Evolutionary conservation across 2,329 filamentous ascomycete genomes (phyloP).

Genomic region (Talaromyces albobiverticillius): DNA sequence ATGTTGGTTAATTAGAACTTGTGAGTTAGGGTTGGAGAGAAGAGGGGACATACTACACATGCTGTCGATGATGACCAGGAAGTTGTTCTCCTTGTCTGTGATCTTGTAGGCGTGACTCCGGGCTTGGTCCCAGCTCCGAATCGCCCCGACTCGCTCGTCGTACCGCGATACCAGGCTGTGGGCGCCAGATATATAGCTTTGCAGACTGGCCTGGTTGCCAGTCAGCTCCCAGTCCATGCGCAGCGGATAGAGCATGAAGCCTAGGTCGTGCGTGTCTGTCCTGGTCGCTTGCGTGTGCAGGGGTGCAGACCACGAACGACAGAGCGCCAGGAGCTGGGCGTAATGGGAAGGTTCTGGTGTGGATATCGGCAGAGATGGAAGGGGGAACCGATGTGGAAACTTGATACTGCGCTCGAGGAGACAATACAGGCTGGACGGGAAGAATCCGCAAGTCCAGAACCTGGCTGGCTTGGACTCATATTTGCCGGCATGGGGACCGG

Average conservation of each 20-base stretch:
- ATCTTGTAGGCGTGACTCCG: conserved; percentile 27
- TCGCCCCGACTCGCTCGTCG: conserved; percentile 36
- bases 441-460: conserved; percentile 27
- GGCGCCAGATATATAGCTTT: conserved; percentile 17
- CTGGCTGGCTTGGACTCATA: conserved; percentile 15
- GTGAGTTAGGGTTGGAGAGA: neutral
- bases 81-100: conserved; percentile 25
- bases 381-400: neutral
- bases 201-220: conserved; percentile 13
- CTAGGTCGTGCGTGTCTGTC: conserved; percentile 55
- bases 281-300: conserved; percentile 25
- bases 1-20: neutral
- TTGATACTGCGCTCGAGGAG: conserved; percentile 17
- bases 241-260: conserved; percentile 52
- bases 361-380: neutral
- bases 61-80: conserved; percentile 44
- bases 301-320: conserved; percentile 17
- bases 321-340: conserved; percentile 13
- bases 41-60: conserved; percentile 21
- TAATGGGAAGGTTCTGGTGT: neutral
- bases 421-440: conserved; percentile 18
- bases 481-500: conserved; percentile 8
- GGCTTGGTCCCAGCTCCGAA: conserved; percentile 27
- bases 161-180: conserved; percentile 32
- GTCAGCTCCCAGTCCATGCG: conserved; percentile 49